Base-by-base conservation (phyloP, 139 green algal species). In the Axilococcus clingmanii region DNA sequence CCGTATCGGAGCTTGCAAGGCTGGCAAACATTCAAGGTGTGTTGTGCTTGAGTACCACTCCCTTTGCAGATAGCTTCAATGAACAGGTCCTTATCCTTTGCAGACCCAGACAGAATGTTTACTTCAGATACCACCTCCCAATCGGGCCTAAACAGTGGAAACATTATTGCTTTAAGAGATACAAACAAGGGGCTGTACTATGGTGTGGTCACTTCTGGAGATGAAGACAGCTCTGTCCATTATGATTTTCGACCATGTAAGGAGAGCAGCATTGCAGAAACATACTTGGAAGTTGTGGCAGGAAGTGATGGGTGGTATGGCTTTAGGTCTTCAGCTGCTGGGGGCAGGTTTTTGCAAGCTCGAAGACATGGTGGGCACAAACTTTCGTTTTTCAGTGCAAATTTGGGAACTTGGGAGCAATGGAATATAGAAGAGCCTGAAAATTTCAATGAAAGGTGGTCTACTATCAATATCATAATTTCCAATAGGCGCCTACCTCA, bases 331-430 rank as follows among this genome's bases (percentile, higher is more conserved):
- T 48, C 61, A 16, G 48, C 55, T 1, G 75, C 76, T 7, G 57
- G 64, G n/a, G 70, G 72, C 57, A 57, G 63, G 17, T 82, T 88
- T 50, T 52, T 89, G 57, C 80, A 89, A 59, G 76, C 73, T 0
- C 66, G 77, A 19, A 66, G 74, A 35, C 65, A 68, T 29, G 65
- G 61, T 22, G 33, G 38, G 31, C 56, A 78, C 47, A 65, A 65
- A 4, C 70, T 89, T 29, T 69, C 70, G 29, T 88, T 88, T 63
- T 84, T 74, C 65, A 81, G 67, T 59, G 22, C 42, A 17, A 80
- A 87, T 47, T 65, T 81, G 29, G 79, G 81, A 5, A 70, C 69
- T 1, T 88, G 76, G 73, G 81, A 86, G 76, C 80, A 86, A 61
- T 86, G 75, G 75, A 68, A 86, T 46, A 52, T 83, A 47, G 38